A percentile compares a stretch with the other conserved stretches of the same genome.
phyloP scores from a whole-genome alignment of 345 rosid genomes.

The Xanthoceras sorbifolium region DNA sequence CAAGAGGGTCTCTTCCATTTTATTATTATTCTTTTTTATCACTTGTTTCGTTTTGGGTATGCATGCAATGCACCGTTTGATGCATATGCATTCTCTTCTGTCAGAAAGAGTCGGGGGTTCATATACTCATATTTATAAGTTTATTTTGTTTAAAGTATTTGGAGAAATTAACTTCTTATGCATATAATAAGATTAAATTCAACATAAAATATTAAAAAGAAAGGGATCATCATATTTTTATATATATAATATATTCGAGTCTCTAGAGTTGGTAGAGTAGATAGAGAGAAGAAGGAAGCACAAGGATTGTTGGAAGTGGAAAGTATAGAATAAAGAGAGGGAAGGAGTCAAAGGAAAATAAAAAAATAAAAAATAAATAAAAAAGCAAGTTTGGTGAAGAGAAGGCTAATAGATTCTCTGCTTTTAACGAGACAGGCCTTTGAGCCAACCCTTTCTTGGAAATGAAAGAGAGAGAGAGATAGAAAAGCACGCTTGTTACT shows the following conservation, averaged over 20 bases:
- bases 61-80: background rate
- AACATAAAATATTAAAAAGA: background rate
- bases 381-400: slow-evolving; percentile 15
- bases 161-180: too few species aligned
- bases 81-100: background rate
- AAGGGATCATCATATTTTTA: too few species aligned
- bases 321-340: slow-evolving; percentile 10
- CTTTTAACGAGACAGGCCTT: slow-evolving; percentile 61
- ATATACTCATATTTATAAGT: too few species aligned
- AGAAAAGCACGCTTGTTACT: slow-evolving; percentile 43
- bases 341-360: slow-evolving; percentile 24
- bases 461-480: slow-evolving; percentile 63
- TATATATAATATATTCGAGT: background rate
- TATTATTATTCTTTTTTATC: background rate
- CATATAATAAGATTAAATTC: background rate
- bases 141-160: too few species aligned
- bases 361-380: background rate
- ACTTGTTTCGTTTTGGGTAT: background rate
- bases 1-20: background rate
- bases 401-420: slow-evolving; percentile 46
- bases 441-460: slow-evolving; percentile 63
- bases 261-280: too few species aligned
- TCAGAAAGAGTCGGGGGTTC: background rate
- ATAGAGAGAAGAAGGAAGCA: background rate
- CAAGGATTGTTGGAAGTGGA: slow-evolving; percentile 3